phyloP scores from a whole-genome alignment of 495 filamentous ascomycete genomes.

The Wilcoxina mikolae region DNA sequence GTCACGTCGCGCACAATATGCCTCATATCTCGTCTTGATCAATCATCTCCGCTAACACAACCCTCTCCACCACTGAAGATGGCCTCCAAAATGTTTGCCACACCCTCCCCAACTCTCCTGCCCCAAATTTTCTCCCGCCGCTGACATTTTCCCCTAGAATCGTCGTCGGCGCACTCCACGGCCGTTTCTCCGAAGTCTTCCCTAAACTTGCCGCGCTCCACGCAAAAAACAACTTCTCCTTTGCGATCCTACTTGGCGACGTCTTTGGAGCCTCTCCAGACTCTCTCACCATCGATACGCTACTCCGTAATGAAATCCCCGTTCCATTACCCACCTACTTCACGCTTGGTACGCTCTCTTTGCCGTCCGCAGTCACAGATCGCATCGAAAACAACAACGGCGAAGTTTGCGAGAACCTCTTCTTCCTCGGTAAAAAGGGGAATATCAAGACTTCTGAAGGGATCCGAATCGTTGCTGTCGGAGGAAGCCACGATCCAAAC shows the following conservation, averaged over 20 bases:
- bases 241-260: conserved; percentile 71
- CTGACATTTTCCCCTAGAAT: conserved; percentile 43
- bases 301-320: conserved; percentile 54
- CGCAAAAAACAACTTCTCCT: conserved; percentile 67
- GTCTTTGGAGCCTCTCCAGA: conserved; percentile 46
- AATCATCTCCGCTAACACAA: not conserved
- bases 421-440: conserved; percentile 71
- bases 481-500: conserved; percentile 47
- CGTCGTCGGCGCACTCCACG: conserved; percentile 64
- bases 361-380: conserved; percentile 54
- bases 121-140: not conserved
- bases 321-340: conserved; percentile 81
- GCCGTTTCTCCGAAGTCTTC: conserved; percentile 57
- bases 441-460: conserved; percentile 81
- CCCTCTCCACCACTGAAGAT: conserved; percentile 33
- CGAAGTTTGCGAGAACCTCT: conserved; percentile 74
- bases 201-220: conserved; percentile 64
- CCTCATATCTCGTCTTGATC: too few relatives aligned
- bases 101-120: conserved; percentile 6
- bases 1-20: too few relatives aligned
- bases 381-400: conserved; percentile 58
- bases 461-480: conserved; percentile 65
- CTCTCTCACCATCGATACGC: conserved; percentile 19
- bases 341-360: conserved; percentile 48
- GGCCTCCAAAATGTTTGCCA: conserved; percentile 57